Conservation (phyloP, 2,329 filamentous ascomycete genomes). For the Lasiodiplodia citricola region DNA sequence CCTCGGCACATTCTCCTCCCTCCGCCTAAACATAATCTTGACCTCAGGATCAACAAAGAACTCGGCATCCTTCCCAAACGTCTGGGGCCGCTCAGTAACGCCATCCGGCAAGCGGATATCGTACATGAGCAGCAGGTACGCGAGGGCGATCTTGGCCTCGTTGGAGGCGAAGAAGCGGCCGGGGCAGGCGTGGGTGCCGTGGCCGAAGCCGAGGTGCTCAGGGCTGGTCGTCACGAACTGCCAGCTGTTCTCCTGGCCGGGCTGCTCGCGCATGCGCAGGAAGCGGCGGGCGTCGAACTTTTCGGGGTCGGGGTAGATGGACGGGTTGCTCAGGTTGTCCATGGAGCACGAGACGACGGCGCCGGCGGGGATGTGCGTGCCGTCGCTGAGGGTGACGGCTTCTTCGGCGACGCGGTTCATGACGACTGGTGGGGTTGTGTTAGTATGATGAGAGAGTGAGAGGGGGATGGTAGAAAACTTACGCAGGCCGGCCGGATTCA, state of each 20-base stretch:
- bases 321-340: conserved; percentile 18
- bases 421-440: not conserved
- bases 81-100: not conserved
- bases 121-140: conserved; percentile 29
- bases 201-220: conserved; percentile 31
- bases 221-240: conserved; percentile 29
- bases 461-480: conserved; percentile 2
- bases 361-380: conserved; percentile 34
- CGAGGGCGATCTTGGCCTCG: conserved; percentile 28
- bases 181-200: conserved; percentile 28
- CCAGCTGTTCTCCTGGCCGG: conserved; percentile 17
- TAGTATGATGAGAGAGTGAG: too few species aligned
- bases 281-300: conserved; percentile 30
- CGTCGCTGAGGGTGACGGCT: conserved; percentile 37
- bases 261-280: conserved; percentile 26
- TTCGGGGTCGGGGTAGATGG: conserved; percentile 26
- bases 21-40: not conserved
- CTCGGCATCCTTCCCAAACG: not conserved
- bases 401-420: conserved; percentile 35
- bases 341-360: conserved; percentile 23
- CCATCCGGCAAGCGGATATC: conserved; percentile 2
- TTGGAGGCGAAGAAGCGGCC: conserved; percentile 29
- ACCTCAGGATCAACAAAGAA: not conserved
- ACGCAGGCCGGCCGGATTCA: conserved; percentile 32
- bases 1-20: not conserved